Percentiles rank a stretch among this genome's conserved stretches.
Evolutionary conservation across 1,139 yeast species (phyloP).

Genomic region (Saccharomycopsis hybrid): DNA sequence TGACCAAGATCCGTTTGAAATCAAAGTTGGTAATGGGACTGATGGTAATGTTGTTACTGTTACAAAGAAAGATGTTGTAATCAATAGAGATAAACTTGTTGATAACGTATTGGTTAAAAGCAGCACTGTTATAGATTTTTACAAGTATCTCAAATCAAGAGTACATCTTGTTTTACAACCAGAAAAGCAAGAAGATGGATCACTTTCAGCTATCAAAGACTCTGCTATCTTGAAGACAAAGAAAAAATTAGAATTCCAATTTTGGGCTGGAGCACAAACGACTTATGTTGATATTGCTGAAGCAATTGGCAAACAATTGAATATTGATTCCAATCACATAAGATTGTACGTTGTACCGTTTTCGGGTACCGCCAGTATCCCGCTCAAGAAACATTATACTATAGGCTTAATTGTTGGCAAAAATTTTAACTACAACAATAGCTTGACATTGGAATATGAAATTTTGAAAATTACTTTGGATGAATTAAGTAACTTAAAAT

Average conservation of each 20-base stretch:
- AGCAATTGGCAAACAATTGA: conserved; percentile 47
- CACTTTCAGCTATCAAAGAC: conserved; percentile 28
- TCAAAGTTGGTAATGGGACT: background rate
- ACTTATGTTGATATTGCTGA: conserved; percentile 54
- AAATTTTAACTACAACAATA: conserved; percentile 6
- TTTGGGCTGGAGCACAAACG: conserved; percentile 66
- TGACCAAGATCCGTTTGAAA: background rate
- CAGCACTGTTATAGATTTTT: conserved; percentile 36
- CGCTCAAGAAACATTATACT: conserved; percentile 27
- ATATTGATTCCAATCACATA: conserved; percentile 55
- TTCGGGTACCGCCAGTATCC: conserved; percentile 43
- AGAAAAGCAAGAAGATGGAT: conserved; percentile 44
- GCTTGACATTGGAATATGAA: conserved; percentile 58
- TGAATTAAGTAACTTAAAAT: conserved; percentile 72
- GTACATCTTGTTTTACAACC: conserved; percentile 54
- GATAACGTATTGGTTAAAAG: conserved; percentile 11
- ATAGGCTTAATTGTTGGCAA: conserved; percentile 7
- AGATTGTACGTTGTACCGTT: conserved; percentile 54
- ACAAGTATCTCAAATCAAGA: conserved; percentile 60
- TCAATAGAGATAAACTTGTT: conserved; percentile 18
- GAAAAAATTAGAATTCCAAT: conserved; percentile 35
- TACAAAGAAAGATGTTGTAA: conserved; percentile 2
- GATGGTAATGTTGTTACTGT: background rate
- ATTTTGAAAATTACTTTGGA: conserved; percentile 64
- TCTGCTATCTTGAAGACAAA: conserved; percentile 23